Conservation (phyloP, 129 eudicot species). For the Flaveria bidentis region DNA sequence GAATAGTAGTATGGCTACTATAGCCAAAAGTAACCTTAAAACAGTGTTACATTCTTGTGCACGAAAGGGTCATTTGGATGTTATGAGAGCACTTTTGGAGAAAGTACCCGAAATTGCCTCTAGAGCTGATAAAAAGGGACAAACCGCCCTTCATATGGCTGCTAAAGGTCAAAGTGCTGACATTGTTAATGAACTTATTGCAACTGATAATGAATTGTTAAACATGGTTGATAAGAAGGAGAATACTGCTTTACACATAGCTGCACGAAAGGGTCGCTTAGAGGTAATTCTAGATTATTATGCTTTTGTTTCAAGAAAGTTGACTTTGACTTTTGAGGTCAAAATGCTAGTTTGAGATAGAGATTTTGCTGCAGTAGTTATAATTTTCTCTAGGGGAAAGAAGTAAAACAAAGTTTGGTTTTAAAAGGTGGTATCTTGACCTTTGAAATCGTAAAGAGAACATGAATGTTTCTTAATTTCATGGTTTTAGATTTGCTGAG, state of each 20-base stretch:
- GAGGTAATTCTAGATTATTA: slow-evolving; percentile 43
- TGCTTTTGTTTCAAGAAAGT: slow-evolving; percentile 8
- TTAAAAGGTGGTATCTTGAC: not conserved
- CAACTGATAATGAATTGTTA: slow-evolving; percentile 40
- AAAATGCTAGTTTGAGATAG: not conserved
- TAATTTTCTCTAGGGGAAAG: not conserved
- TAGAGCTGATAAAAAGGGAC: slow-evolving; percentile 78
- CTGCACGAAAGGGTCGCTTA: slow-evolving; percentile 70
- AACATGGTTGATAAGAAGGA: slow-evolving; percentile 64
- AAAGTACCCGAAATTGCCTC: slow-evolving; percentile 56
- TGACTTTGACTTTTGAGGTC: slow-evolving; percentile 1
- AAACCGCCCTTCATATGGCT: slow-evolving; percentile 93
- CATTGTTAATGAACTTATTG: slow-evolving; percentile 57
- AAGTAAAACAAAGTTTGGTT: not conserved
- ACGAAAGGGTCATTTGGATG: slow-evolving; percentile 75
- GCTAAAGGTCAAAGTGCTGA: slow-evolving; percentile 66
- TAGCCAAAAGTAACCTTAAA: slow-evolving; percentile 63
- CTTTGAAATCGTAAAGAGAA: too few relatives aligned
- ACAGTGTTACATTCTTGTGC: slow-evolving; percentile 81
- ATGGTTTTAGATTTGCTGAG: not conserved
- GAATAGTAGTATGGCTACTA: slow-evolving; percentile 48
- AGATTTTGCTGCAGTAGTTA: not conserved
- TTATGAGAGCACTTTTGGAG: slow-evolving; percentile 52
- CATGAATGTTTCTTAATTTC: too few relatives aligned
- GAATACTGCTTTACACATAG: slow-evolving; percentile 73